Base-by-base conservation (phyloP, 148 eudicot species). In the Bassia scoparia region DNA sequence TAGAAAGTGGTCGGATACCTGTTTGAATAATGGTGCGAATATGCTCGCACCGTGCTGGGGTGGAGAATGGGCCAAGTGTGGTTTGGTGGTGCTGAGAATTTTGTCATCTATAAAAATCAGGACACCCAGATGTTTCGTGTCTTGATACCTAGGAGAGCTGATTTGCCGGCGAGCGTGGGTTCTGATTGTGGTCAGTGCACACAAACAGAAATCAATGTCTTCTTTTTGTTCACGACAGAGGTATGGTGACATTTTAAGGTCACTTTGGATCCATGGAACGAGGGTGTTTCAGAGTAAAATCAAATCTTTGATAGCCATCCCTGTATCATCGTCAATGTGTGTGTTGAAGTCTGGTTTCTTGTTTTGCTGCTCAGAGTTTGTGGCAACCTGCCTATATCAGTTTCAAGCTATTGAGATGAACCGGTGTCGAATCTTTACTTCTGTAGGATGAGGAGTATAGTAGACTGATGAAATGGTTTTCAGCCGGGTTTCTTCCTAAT, bases 351-450 rank as follows among this genome's bases (percentile, higher is more conserved):
- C 90, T 0, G 99, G 99, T 70, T 95, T 88, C 81, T 75, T 95
- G 64, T n/a, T 92, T 95, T 86, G 97, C 99, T 70, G 92, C 99
- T 91, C 97, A 1, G 99, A 95, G 89, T 89, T 91, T 85, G 99
- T 85, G 99, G 99, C 31, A 96, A 96, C 68, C 99, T 81, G 94
- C 87, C 68, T 92, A 76, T 96, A 96, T 87, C 99, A 96, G 82
- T 96, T 96, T 73, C 99, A 87, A 83, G 94, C 96, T 15, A 96
- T 96, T 53, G 99, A 46, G 97, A 88, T n/a, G 97, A 90, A 33
- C 97, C 94, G 14, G 99, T 82, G 90, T 92, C 10, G 97, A 96
- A 77, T 84, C 97, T 4, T 88, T n/a, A n/a, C 96, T 0, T 87
- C 96, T 0, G 81, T 68, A 86, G 89, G 46, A 74, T 96, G 76